Evolutionary conservation across 306 rosid species (phyloP), one percentile per base, ranked within the genome.

Genomic region (Prunus campanulata): DNA sequence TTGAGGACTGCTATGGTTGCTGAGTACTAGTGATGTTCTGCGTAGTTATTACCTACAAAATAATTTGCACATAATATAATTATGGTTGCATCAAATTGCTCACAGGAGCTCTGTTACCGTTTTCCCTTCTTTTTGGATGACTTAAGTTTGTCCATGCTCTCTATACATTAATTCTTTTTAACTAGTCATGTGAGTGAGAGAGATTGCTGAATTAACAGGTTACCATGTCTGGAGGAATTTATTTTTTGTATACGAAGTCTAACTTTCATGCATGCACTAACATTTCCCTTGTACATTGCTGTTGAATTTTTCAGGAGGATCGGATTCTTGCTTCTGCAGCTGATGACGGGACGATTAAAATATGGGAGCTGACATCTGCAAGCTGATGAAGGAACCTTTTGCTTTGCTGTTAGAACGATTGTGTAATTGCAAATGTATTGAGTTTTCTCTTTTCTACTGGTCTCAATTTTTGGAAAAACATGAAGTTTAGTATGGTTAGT

Each of bases 341-440:
- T 20, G 99, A 92, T 76, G 99, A 91, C 44, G 99, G 97, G 71
- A 86, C 90, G 5, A 78, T 96, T 81, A 92, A 87, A 87, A 82
- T 91, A 80, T 89, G 99, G 99, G 96, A 91, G 89, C 87, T 91
- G 87, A 87, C 78, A 63, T 77, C 97, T 60, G 51, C 67, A 60
- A 42, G 80, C 72, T 80, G 83, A 66, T 76, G 52, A 57, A 24
- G 13, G 30, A 65, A 25, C n/a, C 30, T n/a, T 19, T 20, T 71
- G 3, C 19, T 2, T n/a, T 69, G 80, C 70, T 79, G 79, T 44
- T 75, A 24, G 68, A 80, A 29, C 19, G 68, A 62, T 6, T 79
- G 78, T 81, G 77, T 78, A 59, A 65, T 62, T 81, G 80, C 77
- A 72, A 68, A 71, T 16, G 64, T 78, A 54, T 79, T 25, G 27